Evolutionary conservation across 2,329 filamentous ascomycete genomes (phyloP).

Genomic region (Colletotrichum siamense): DNA sequence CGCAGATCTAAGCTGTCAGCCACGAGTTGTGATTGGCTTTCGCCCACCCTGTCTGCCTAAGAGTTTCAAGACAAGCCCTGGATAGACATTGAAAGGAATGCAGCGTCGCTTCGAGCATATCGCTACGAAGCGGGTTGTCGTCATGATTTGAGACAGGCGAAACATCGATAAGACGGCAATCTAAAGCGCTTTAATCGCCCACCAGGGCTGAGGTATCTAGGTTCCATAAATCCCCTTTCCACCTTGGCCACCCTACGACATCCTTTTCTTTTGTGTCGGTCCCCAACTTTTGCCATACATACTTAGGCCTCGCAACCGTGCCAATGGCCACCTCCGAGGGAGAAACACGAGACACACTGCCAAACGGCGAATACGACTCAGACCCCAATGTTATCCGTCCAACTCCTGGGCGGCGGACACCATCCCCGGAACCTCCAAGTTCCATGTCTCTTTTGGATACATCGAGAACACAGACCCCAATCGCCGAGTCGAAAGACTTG

Average conservation of each 20-base stretch:
- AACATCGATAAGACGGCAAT: neutral
- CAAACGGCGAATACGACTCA: neutral
- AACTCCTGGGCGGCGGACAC: neutral
- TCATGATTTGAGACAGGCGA: neutral
- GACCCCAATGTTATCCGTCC: too few species aligned
- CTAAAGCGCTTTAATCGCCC: neutral
- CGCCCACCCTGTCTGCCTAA: neutral
- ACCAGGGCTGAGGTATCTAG: neutral
- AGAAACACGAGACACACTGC: neutral
- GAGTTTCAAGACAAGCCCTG: neutral
- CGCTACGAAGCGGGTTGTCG: neutral
- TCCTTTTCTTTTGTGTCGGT: neutral
- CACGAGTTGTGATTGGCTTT: neutral
- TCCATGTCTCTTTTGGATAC: neutral
- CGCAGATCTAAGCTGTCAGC: neutral
- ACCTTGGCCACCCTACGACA: accelerated
- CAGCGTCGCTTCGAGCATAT: neutral
- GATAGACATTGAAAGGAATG: neutral
- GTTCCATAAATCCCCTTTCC: neutral
- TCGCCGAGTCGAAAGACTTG: neutral
- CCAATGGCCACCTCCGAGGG: neutral
- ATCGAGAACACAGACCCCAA: neutral
- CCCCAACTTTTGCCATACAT: neutral
- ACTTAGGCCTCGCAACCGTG: neutral
- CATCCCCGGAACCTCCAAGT: neutral